Base-by-base conservation (phyloP, 2,329 filamentous ascomycete species). In the Sporothrix pseudoabietina region DNA sequence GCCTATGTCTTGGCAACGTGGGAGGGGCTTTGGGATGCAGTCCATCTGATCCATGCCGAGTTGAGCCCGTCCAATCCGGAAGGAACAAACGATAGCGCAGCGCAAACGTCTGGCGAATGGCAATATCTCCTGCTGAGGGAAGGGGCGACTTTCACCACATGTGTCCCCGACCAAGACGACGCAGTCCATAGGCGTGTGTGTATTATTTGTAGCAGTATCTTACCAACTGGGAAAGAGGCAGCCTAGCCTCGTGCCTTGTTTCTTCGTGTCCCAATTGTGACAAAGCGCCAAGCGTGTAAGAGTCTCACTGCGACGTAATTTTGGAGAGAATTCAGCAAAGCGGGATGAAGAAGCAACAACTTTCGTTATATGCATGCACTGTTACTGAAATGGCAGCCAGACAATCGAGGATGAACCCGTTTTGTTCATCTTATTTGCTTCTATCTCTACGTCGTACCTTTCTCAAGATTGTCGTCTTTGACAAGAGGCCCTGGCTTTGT, bases 181-280 rank as follows among this genome's bases (percentile, higher is more conserved):
- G 26, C 26, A 26, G 26, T 1, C 26, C 26, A 2, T 26, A 26
- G 26, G 26, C 26, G 35, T 35, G 35, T 35, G 35, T 8, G 35
- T 35, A 35, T 35, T 35, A 35, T 35, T 35, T 35, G 35, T 35
- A 8, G 8, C 35, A 35, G 35, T 35, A 35, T 35, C 35, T 35
- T 22, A 16, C 55, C 26, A 22, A 71, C 22, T 30, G 26, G 55
- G 69, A 49, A 73, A 41, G 71, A 72, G 71, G 71, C 71, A 73
- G 71, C 71, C 71, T 69, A 63, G 71, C 71, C 71, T 73, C 26
- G 71, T 72, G 71, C 65, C 55, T 59, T 5, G 44, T 19, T 14
- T 16, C 44, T 5, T 5, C 19, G 39, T 66, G 61, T 66, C 44
- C 39, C 10, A 19, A 16, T 16, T 5, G 39, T 66, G 61, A 14